Conservation (phyloP, 1,139 yeast genomes). For the Yamadazyma diospyri region DNA sequence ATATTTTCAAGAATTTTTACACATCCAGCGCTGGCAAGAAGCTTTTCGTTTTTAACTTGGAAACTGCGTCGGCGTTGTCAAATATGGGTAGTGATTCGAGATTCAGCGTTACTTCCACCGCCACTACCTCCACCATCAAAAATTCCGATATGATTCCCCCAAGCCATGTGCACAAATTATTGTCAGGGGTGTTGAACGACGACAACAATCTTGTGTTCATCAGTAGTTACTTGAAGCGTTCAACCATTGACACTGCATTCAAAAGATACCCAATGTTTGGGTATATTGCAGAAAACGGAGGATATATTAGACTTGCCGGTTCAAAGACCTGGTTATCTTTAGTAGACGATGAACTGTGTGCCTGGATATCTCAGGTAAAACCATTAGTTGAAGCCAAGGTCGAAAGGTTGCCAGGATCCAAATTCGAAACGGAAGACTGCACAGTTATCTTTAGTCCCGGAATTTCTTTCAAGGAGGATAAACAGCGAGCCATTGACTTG, state of each 20-base stretch:
- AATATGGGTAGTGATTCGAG: slow-evolving; percentile 18
- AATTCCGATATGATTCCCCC: slow-evolving; percentile 35
- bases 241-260: slow-evolving; percentile 65
- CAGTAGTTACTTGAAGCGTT: slow-evolving; percentile 59
- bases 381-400: slow-evolving; percentile 63
- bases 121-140: slow-evolving; percentile 19
- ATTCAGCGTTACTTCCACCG: slow-evolving; percentile 12
- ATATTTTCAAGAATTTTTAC: slow-evolving; percentile 37
- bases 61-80: slow-evolving; percentile 33
- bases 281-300: slow-evolving; percentile 87
- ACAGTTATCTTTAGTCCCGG: slow-evolving; percentile 75
- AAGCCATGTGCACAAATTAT: slow-evolving; percentile 47
- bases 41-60: slow-evolving; percentile 55
- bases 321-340: slow-evolving; percentile 63
- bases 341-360: slow-evolving; percentile 48
- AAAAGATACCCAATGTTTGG: slow-evolving; percentile 70
- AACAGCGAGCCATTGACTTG: slow-evolving; percentile 59
- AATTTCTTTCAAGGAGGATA: slow-evolving; percentile 53
- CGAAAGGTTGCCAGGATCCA: slow-evolving; percentile 80
- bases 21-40: slow-evolving; percentile 36
- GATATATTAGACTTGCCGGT: slow-evolving; percentile 56
- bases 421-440: slow-evolving; percentile 69
- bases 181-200: slow-evolving; percentile 41
- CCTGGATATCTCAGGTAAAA: slow-evolving; percentile 62
- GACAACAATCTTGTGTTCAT: slow-evolving; percentile 66